Conservation (phyloP, 73 alveolate species). For the Tetrahymena thermophila region DNA sequence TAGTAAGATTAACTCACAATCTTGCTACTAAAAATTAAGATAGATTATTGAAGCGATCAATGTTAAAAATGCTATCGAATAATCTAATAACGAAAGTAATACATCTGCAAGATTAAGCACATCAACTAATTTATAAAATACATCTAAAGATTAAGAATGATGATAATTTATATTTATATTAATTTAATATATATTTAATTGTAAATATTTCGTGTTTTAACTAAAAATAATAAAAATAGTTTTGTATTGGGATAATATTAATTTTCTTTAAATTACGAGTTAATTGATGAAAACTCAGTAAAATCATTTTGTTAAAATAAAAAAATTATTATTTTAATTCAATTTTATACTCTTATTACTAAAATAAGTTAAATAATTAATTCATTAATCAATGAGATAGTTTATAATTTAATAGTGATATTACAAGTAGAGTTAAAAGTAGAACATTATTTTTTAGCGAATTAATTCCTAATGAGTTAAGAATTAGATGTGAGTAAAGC, state of each 20-base stretch:
- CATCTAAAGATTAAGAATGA: not conserved
- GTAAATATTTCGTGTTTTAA: not conserved
- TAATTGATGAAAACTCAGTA: too few relatives aligned
- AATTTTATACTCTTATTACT: too few relatives aligned
- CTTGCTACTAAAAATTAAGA: not conserved
- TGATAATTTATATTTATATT: not conserved
- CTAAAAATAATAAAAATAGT: too few relatives aligned
- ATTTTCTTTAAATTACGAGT: too few relatives aligned
- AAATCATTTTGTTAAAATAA: too few relatives aligned
- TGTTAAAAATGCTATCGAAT: not conserved
- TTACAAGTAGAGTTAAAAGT: not conserved
- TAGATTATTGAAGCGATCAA: not conserved
- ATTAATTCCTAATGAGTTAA: not conserved
- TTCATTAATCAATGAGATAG: too few relatives aligned
- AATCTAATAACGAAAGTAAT: not conserved
- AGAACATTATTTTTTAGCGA: not conserved
- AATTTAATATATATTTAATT: not conserved
- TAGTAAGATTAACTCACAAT: not conserved
- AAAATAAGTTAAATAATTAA: too few relatives aligned
- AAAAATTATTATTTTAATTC: too few relatives aligned
- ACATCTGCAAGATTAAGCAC: not conserved
- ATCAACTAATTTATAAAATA: not conserved
- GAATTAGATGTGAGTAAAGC: not conserved
- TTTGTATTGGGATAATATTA: too few relatives aligned
- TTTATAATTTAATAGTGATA: not conserved